Conservation (phyloP, 177 flowering plant genomes). For the Telopea speciosissima region DNA sequence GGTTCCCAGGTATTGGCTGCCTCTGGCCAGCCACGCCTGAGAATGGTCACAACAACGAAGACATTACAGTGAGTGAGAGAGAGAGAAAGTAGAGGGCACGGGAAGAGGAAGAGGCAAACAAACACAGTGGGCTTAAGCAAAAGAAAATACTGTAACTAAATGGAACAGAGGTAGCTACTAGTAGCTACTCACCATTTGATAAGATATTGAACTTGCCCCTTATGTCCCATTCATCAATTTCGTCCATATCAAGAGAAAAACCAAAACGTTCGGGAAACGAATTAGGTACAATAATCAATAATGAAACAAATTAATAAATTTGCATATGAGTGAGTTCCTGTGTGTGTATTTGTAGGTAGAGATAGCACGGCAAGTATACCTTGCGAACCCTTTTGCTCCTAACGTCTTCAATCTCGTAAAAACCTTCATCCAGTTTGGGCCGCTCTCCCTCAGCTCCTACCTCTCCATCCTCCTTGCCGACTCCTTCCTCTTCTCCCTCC, state of each 20-base stretch:
- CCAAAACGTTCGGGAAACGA: too few species aligned
- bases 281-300: too few species aligned
- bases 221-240: constrained; percentile 7
- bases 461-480: constrained; percentile 13
- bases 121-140: too few species aligned
- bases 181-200: constrained; percentile 73
- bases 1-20: constrained; percentile 98
- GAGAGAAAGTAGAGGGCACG: too few species aligned
- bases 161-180: too few species aligned
- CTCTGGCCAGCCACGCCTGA: constrained; percentile 99
- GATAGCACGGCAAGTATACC: constrained; percentile 29
- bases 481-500: constrained; percentile 17
- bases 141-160: too few species aligned
- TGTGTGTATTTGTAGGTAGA: too few species aligned
- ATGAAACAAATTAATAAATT: too few species aligned
- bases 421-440: constrained; percentile 82
- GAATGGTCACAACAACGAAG: background rate
- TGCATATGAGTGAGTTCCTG: too few species aligned
- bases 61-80: too few species aligned
- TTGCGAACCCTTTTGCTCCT: constrained; percentile 67
- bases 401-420: constrained; percentile 74
- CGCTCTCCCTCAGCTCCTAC: constrained; percentile 15
- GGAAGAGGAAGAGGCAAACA: too few species aligned
- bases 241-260: background rate
- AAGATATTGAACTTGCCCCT: constrained; percentile 88